A percentile compares a stretch with the other conserved stretches of the same genome.
Evolutionary conservation across 225 moss, liverwort and hornwort species (phyloP).

Genomic region (Ulota crispa): DNA sequence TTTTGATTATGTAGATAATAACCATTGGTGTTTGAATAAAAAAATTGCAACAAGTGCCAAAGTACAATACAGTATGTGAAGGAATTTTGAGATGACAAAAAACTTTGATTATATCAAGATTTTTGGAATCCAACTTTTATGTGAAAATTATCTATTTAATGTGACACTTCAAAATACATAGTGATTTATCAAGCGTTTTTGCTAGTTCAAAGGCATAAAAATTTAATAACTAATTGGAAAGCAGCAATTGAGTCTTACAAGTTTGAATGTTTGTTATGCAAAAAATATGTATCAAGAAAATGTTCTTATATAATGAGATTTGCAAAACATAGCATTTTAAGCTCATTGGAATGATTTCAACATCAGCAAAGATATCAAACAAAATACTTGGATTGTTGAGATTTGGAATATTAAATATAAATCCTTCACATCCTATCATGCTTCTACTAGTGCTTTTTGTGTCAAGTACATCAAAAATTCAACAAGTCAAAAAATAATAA

Average conservation of each 20-base stretch:
- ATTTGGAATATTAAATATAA: neutral
- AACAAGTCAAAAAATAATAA: rapidly evolving
- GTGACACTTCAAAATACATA: neutral
- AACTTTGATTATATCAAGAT: neutral
- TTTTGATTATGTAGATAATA: neutral
- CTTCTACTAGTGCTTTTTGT: neutral
- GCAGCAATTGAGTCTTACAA: neutral
- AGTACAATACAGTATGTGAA: neutral
- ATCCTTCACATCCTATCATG: neutral
- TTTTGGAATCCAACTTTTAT: neutral
- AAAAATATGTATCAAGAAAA: neutral
- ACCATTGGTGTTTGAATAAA: neutral
- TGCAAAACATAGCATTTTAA: neutral
- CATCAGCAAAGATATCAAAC: neutral
- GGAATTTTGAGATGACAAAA: neutral
- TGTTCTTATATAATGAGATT: neutral
- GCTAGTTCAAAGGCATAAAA: neutral
- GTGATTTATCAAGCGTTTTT: neutral
- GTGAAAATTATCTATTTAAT: neutral
- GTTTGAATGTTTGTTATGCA: neutral
- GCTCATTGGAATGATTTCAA: neutral
- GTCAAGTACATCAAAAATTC: neutral
- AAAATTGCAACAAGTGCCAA: rapidly evolving
- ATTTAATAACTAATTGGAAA: neutral
- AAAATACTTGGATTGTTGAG: neutral